Evolutionary conservation across 2,329 filamentous ascomycete species (phyloP), one percentile per base, ranked within the genome.

Genomic region (Colletotrichum liaoningense): DNA sequence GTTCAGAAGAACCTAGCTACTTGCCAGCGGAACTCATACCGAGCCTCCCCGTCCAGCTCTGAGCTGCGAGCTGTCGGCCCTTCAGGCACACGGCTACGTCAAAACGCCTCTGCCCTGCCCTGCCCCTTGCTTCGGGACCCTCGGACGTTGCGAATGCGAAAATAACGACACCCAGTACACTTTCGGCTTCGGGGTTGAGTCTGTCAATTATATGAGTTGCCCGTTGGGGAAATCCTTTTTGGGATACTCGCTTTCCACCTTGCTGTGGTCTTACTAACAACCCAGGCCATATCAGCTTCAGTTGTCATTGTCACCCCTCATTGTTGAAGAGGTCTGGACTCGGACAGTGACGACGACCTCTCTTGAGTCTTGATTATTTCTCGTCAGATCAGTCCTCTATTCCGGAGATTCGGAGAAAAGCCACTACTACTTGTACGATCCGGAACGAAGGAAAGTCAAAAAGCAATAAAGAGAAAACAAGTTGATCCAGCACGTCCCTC

Each of bases 171-270:
- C 38, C 49, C 19, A 19, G 46, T 28, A 22, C 35, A 63, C 24
- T 55, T 24, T 35, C 24, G 12, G 22, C 22, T 3, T 30, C 52
- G 12, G 65, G 38, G 38, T 19, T 42, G 38, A 59, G 26, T 38
- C n/a, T 49, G 22, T 63, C 26, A 49, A 49, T n/a, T 30, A 59
- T 54, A 30, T 24, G 22, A 8, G 42, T 66, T 38, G 55, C 56
- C 38, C 38, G 38, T 42, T 42, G 38, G 63, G 69, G 56, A 67
- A 63, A 67, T 57, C 56, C 54, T 63, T 54, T 57, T 26, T 19
- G 22, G 8, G 33, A 46, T 63, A 24, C 38, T 68, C 52, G 42
- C 26, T 28, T 30, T 54, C 33, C 26, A 55, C 16, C 12, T 33
- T 49, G 11, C 11, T 16, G 16, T 42, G n/a, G 8, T 55, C 22